Base-by-base conservation (phyloP, 1,139 yeast species). In the Yamadazyma aaseri region DNA sequence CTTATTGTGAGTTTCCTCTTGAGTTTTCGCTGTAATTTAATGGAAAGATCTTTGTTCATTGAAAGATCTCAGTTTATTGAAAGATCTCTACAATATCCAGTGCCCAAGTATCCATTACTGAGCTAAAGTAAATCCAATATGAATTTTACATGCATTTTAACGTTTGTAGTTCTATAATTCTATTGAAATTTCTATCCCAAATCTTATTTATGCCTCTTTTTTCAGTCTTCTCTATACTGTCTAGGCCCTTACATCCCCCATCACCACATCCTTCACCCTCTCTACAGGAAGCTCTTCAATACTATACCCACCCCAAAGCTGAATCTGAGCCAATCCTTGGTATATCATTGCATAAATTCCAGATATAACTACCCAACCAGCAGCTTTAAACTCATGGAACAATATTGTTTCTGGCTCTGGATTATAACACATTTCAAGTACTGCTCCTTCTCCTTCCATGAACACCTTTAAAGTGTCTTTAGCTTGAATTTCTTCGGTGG, bases 391-490 rank as follows among this genome's bases (percentile, higher is more conserved):
- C 21, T 53, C 56, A 29, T 37, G 41, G 32, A 45, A 56, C 16
- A 58, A 44, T 18, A 49, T 34, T 5, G 63, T 58, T 5, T 29
- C 23, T 13, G 50, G 45, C 6, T 40, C 45, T 3, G 64, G 64
- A 28, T 58, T 52, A 45, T 58, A 58, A 39, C 64, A 58, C 63
- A 58, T 58, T 37, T 58, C 64, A 16, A 58, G 41, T 6, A 58
- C 63, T 4, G 53, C 53, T 2, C 60, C 63, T 26, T 42, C 43
- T 6, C 43, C 37, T 2, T 37, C 12, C 28, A 56, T 52, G 38
- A 58, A 53, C 1, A 56, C 57, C 12, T 49, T 47, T 3, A 58
- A 46, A 1, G 57, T 55, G n/a, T 42, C 33, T 23, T 51, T 49
- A 20, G 63, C 62, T 20, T 20, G 21, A 9, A 38, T 40, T 39